Evolutionary conservation across 306 rosid genomes (phyloP).

Genomic region (Cicer pinnatifidum): DNA sequence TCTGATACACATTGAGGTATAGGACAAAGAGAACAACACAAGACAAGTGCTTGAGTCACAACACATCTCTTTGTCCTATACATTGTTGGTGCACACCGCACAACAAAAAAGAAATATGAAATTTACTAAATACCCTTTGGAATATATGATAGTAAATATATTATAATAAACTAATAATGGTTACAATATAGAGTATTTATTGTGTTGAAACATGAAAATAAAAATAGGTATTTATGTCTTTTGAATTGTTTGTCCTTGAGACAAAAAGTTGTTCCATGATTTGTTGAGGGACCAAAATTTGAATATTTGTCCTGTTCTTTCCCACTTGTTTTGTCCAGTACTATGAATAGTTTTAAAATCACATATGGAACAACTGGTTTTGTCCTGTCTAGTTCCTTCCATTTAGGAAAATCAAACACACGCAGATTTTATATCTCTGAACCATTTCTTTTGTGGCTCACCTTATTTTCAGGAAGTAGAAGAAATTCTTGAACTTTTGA

Average conservation of each 20-base stretch:
- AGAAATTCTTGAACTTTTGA: slow-evolving; percentile 92
- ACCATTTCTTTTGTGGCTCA: slow-evolving; percentile 35
- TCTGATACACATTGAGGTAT: background rate
- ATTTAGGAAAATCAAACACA: background rate
- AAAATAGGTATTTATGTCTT: background rate
- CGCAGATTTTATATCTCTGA: background rate
- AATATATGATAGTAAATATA: too few species aligned
- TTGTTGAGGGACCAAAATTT: background rate
- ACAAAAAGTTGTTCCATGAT: background rate
- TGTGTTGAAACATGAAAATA: background rate
- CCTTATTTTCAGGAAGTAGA: slow-evolving; percentile 83
- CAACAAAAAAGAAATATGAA: background rate
- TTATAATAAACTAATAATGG: background rate
- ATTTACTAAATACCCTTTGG: too few species aligned
- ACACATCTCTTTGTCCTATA: background rate
- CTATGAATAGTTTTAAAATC: background rate
- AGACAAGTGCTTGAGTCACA: background rate
- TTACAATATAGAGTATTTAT: background rate
- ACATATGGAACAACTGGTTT: background rate
- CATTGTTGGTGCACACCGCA: background rate
- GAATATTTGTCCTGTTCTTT: background rate
- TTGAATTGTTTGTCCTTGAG: background rate
- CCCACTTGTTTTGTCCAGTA: slow-evolving; percentile 2
- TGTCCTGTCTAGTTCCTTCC: background rate
- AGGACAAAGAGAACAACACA: background rate